Evolutionary conservation across 306 rosid species (phyloP).

Genomic region (Neltuma alba): DNA sequence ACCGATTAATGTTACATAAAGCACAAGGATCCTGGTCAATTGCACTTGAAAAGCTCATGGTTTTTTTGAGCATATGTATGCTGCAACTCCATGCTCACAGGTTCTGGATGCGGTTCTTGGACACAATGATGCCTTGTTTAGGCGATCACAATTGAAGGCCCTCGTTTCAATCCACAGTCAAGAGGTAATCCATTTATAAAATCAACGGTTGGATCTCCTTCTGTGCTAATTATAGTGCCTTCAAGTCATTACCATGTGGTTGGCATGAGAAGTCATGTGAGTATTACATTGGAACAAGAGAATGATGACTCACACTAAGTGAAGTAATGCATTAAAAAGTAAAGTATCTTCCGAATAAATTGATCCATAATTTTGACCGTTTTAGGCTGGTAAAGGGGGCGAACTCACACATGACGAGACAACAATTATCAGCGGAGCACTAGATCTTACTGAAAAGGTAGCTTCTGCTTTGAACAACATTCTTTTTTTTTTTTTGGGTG

Average conservation of each 20-base stretch:
- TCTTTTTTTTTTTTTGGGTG: not conserved
- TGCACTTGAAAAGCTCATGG: conserved; percentile 13
- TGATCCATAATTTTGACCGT: conserved; percentile 30
- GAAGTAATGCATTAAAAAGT: conserved; percentile 13
- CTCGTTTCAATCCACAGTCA: conserved; percentile 87
- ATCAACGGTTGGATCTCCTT: conserved; percentile 15
- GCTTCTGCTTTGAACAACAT: conserved; percentile 19
- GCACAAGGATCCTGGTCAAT: conserved; percentile 9
- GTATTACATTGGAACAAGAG: not conserved
- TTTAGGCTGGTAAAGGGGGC: conserved; percentile 95
- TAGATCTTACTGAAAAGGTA: conserved; percentile 93
- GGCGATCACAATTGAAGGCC: conserved; percentile 94
- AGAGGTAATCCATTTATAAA: conserved; percentile 77
- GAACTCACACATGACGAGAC: conserved; percentile 97
- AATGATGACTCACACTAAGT: conserved; percentile 9
- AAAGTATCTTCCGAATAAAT: conserved; percentile 5
- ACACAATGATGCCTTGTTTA: conserved; percentile 77
- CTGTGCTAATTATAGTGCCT: conserved; percentile 1
- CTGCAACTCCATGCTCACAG: conserved; percentile 50
- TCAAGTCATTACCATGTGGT: conserved; percentile 9
- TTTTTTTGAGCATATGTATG: conserved; percentile 27
- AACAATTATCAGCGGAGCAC: conserved; percentile 91
- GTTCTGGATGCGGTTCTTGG: conserved; percentile 81
- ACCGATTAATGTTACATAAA: not conserved
- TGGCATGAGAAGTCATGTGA: not conserved